Evolutionary conservation across 257 asterid genomes (phyloP), one percentile per base, ranked within the genome.

Genomic region (Salvia miltiorrhiza): DNA sequence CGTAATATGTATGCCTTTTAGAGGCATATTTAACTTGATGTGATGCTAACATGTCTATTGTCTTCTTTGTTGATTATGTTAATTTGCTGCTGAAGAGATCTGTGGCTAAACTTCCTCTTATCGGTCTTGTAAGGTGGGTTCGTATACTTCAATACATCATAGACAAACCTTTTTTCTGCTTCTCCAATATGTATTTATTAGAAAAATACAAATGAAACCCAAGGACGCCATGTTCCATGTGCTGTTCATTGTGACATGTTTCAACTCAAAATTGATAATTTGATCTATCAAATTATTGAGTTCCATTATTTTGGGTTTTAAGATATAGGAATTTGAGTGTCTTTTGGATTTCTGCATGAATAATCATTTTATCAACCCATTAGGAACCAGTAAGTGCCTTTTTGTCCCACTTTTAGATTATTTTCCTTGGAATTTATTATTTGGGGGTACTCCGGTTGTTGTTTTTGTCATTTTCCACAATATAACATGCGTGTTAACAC

Each of bases 41-140:
- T 47, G n/a, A 33, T 73, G 53, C 75, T 77, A 74, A 85, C 78
- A 55, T 70, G 33, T 55, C 69, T 76, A 48, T 61, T 28, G 66
- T 53, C 74, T 69, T 9, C 17, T 77, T 47, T 68, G 69, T 52
- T 73, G 67, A 70, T n/a, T n/a, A n/a, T n/a, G n/a, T n/a, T n/a
- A n/a, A n/a, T 79, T 78, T 58, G 82, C 70, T 71, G 80, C 78
- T 81, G 86, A 74, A 94, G 99, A 86, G 97, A 75, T 94, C 99
- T n/a, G 99, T 91, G 85, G 92, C 86, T 70, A 87, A 82, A 77
- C 99, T 94, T 82, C 99, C 99, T 63, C 86, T 94, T 54, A 79
- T 94, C 81, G 99, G 99, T 76, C 96, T 91, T 71, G 87, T 94
- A 85, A 89, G 99, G 88, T 93, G 70, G 72, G 94, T 80, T 76